Evolutionary conservation across 2,329 filamentous ascomycete genomes (phyloP).

Genomic region (Colletotrichum sp.): DNA sequence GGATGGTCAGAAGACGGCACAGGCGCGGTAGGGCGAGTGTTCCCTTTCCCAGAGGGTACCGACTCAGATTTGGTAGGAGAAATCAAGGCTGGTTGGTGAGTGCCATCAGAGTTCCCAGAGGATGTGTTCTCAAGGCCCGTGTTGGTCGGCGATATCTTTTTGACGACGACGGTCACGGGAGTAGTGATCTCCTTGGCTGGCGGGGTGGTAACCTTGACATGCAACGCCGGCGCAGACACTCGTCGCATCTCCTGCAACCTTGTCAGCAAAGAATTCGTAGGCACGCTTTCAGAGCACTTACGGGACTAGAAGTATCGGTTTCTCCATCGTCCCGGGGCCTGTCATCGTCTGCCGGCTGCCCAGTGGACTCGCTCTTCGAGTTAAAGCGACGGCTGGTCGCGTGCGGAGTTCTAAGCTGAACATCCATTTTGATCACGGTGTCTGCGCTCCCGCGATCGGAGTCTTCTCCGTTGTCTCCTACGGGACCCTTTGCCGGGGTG

Average conservation of each 20-base stretch:
- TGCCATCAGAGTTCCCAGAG: not conserved
- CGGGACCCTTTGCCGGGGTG: not conserved
- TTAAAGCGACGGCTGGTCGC: not conserved
- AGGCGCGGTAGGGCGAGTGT: not conserved
- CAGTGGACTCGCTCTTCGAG: constrained; percentile 10
- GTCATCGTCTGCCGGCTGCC: not conserved
- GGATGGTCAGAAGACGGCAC: not conserved
- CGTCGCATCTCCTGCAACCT: not conserved
- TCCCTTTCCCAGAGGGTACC: not conserved
- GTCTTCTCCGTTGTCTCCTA: not conserved
- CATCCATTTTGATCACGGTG: constrained; percentile 10
- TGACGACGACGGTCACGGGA: not conserved
- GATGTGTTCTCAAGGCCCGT: not conserved
- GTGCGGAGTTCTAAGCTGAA: not conserved
- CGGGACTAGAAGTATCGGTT: not conserved
- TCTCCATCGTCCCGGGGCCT: not conserved
- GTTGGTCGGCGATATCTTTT: not conserved
- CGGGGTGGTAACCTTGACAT: not conserved
- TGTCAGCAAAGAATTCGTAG: not conserved
- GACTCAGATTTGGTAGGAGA: not conserved
- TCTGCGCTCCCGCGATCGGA: constrained; percentile 1
- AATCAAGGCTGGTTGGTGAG: not conserved
- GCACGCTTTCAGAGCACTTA: not conserved
- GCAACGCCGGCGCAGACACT: not conserved
- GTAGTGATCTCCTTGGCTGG: not conserved